Conservation (phyloP, 352 stramenopile species). For the Phytophthora sp. region DNA sequence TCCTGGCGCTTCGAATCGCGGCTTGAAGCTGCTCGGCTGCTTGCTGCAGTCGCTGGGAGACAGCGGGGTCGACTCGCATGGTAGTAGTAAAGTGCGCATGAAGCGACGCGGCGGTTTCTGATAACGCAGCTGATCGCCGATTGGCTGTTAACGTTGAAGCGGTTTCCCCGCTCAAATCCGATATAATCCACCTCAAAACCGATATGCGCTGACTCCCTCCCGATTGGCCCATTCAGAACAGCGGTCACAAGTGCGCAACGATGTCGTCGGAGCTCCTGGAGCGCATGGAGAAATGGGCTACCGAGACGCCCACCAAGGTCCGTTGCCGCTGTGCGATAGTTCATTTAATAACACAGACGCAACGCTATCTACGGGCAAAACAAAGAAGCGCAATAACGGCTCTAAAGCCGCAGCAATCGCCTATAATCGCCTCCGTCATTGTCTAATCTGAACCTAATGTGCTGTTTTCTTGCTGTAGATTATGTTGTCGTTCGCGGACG, state of each 20-base stretch:
- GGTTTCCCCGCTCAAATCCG: not conserved
- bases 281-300: constrained; percentile 76
- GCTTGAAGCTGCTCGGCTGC: constrained; percentile 60
- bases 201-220: constrained; percentile 25
- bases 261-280: constrained; percentile 82
- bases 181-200: constrained; percentile 23
- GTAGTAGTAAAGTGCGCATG: not conserved
- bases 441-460: not conserved
- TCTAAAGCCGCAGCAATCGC: constrained; percentile 5
- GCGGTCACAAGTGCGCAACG: not conserved
- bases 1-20: constrained; percentile 49
- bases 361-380: not conserved
- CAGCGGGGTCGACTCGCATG: constrained; percentile 30
- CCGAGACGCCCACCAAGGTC: constrained; percentile 72
- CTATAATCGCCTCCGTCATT: not conserved
- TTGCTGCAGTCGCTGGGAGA: constrained; percentile 48
- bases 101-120: constrained; percentile 14
- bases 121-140: constrained; percentile 8
- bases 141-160: constrained; percentile 33
- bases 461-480: constrained; percentile 43
- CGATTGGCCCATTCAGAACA: constrained; percentile 20
- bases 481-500: constrained; percentile 82
- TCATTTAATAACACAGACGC: constrained; percentile 6
- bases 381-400: not conserved
- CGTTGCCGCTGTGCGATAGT: not conserved